Evolutionary conservation across 306 rosid species (phyloP).

Genomic region (Glycine latifolia): DNA sequence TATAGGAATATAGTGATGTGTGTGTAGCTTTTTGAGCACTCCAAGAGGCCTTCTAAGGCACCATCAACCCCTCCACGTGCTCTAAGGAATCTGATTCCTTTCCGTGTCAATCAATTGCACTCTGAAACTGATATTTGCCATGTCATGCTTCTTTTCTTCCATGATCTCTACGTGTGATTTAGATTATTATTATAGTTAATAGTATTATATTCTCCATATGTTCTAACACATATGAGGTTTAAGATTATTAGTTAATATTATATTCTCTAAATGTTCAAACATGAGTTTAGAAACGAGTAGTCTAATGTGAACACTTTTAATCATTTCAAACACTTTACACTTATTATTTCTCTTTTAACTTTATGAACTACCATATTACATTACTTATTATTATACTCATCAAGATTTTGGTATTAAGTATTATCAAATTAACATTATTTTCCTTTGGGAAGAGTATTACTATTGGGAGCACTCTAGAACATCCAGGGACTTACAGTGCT

Average conservation of each 20-base stretch:
- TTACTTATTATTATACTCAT: no score
- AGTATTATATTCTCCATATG: background rate
- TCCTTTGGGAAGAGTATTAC: no score
- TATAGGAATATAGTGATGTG: conserved; percentile 36
- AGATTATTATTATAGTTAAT: no score
- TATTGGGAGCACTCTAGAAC: no score
- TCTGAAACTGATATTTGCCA: conserved; percentile 24
- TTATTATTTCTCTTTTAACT: no score
- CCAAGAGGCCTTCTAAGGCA: conserved; percentile 43
- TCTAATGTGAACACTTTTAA: background rate
- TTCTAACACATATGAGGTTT: no score
- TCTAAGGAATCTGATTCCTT: conserved; percentile 66
- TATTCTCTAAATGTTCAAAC: background rate
- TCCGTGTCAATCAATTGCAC: conserved; percentile 40
- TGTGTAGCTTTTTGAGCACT: conserved; percentile 59
- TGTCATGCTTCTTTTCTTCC: conserved; percentile 51
- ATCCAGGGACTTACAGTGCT: background rate
- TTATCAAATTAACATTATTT: no score
- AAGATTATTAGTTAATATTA: background rate
- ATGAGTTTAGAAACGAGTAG: background rate
- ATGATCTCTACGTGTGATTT: conserved; percentile 20
- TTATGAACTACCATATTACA: no score
- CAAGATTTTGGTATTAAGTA: no score
- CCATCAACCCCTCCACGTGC: conserved; percentile 36
- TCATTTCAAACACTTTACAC: background rate